Evolutionary conservation across 257 asterid genomes (phyloP).

Genomic region (Mitragyna speciosa): DNA sequence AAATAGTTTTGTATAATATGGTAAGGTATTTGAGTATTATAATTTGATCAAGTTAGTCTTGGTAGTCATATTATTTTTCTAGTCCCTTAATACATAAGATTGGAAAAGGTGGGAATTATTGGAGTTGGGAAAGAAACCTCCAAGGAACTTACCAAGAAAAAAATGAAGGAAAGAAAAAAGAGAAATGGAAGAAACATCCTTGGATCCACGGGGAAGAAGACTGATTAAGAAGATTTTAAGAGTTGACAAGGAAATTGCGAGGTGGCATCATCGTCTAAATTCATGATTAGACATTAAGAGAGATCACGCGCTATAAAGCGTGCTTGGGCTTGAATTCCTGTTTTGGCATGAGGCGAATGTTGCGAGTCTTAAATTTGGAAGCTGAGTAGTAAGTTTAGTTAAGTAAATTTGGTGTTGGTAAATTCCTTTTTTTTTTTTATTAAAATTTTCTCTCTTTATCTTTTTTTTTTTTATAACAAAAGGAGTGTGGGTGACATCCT

Average conservation of each 20-base stretch:
- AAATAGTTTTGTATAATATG: neutral
- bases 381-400: too few species aligned
- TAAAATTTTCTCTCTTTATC: too few species aligned
- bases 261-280: slow-evolving; percentile 12
- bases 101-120: slow-evolving; percentile 11
- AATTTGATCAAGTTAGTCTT: neutral
- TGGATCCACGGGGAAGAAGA: neutral
- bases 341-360: neutral
- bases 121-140: neutral
- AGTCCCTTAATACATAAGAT: slow-evolving; percentile 26
- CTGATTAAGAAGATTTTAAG: neutral
- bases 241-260: slow-evolving; percentile 41
- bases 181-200: too few species aligned
- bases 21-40: neutral
- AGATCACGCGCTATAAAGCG: neutral
- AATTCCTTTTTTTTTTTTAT: too few species aligned
- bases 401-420: neutral
- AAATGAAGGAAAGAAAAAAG: neutral
- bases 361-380: too few species aligned
- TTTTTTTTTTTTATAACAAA: too few species aligned
- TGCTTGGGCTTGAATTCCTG: neutral
- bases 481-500: neutral
- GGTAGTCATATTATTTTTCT: neutral
- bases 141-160: neutral
- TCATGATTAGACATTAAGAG: neutral